Percentiles rank a stretch among this genome's conserved stretches.
Evolutionary conservation across 331 rosid species (phyloP).

Genomic region (Arachis monticola): DNA sequence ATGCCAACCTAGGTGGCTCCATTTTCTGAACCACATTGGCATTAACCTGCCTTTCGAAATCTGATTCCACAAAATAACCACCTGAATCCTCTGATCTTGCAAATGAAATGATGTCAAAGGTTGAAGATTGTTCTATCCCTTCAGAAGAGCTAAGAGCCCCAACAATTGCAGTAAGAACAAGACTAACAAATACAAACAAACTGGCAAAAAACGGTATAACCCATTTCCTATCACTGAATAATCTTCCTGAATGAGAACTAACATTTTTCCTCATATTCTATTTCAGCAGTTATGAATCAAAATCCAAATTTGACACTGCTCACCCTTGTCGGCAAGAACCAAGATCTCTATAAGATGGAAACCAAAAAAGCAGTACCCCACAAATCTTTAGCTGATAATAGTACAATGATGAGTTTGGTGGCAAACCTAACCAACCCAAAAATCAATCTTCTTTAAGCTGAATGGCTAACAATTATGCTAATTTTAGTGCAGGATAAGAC

Average conservation of each 20-base stretch:
- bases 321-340: slow-evolving; percentile 37
- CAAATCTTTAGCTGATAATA: slow-evolving; percentile 35
- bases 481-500: slow-evolving; percentile 36
- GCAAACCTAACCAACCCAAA: slow-evolving; percentile 36
- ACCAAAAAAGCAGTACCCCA: slow-evolving; percentile 44
- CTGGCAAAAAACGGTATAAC: slow-evolving; percentile 58
- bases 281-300: slow-evolving; percentile 30
- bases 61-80: slow-evolving; percentile 76
- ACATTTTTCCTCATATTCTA: slow-evolving; percentile 83
- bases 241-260: slow-evolving; percentile 75
- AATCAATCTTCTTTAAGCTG: slow-evolving; percentile 36
- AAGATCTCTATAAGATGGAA: slow-evolving; percentile 31
- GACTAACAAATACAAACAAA: slow-evolving; percentile 66
- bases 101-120: slow-evolving; percentile 60
- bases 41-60: slow-evolving; percentile 51
- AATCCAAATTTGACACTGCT: slow-evolving; percentile 32
- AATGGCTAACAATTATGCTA: slow-evolving; percentile 34
- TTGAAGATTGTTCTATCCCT: slow-evolving; percentile 56
- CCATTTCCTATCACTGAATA: slow-evolving; percentile 68
- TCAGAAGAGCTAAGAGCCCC: slow-evolving; percentile 59
- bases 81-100: slow-evolving; percentile 59
- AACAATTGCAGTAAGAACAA: slow-evolving; percentile 66
- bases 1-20: slow-evolving; percentile 82
- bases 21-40: slow-evolving; percentile 34
- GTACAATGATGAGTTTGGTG: slow-evolving; percentile 24